phyloP scores from a whole-genome alignment of 441 rosid genomes.

The Populus tomentosa region DNA sequence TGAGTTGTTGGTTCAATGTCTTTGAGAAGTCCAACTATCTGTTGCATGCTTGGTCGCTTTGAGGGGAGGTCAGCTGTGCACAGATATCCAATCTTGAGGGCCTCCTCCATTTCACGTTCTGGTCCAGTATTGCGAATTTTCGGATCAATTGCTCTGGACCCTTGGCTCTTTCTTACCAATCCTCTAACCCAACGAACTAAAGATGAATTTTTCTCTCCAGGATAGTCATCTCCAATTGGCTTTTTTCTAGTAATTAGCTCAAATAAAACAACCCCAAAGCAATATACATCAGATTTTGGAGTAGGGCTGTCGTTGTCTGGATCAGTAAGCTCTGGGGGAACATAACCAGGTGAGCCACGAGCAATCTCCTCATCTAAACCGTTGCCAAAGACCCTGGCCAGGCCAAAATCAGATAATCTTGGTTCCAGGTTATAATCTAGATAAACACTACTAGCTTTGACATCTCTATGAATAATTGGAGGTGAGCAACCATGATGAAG shows the following conservation, averaged over 20 bases:
- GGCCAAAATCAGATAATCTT: slow-evolving; percentile 80
- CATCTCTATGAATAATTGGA: slow-evolving; percentile 78
- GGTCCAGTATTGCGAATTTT: slow-evolving; percentile 62
- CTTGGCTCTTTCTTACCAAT: slow-evolving; percentile 58
- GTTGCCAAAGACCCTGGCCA: slow-evolving; percentile 76
- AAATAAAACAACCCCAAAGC: slow-evolving; percentile 83
- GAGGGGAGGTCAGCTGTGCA: slow-evolving; percentile 84
- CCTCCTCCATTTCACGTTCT: slow-evolving; percentile 70
- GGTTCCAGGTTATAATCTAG: slow-evolving; percentile 79
- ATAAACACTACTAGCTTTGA: slow-evolving; percentile 89
- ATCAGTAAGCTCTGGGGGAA: slow-evolving; percentile 74
- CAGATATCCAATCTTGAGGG: slow-evolving; percentile 85
- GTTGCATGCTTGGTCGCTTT: slow-evolving; percentile 95
- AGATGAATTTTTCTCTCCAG: slow-evolving; percentile 47
- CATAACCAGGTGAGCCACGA: slow-evolving; percentile 69
- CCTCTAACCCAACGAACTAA: slow-evolving; percentile 79
- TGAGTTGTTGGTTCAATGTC: slow-evolving; percentile 63
- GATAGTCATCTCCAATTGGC: slow-evolving; percentile 68
- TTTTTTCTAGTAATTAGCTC: slow-evolving; percentile 83
- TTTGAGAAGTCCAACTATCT: slow-evolving; percentile 92
- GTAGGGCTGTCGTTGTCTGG: slow-evolving; percentile 55
- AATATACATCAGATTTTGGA: slow-evolving; percentile 79
- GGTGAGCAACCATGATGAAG: slow-evolving; percentile 96
- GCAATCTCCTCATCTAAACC: slow-evolving; percentile 71
- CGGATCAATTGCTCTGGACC: slow-evolving; percentile 62